A percentile compares a stretch with the other conserved stretches of the same genome.
Evolutionary conservation across 2,329 filamentous ascomycete genomes (phyloP).

Genomic region (Stemphylium beticola): DNA sequence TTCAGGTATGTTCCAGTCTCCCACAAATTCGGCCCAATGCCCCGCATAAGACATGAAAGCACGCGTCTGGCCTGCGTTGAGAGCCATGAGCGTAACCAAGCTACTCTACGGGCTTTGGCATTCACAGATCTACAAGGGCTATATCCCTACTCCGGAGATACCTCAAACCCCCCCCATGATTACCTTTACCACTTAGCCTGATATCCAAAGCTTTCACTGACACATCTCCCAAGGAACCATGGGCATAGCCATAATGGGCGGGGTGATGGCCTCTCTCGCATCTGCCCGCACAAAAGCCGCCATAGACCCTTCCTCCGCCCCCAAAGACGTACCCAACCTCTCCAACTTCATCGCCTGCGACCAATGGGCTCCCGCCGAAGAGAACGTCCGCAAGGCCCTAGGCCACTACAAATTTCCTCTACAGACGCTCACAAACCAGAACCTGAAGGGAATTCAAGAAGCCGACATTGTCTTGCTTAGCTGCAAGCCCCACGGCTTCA

Average conservation of each 20-base stretch:
- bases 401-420: slow-evolving; percentile 67
- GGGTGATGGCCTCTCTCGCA: slow-evolving; percentile 75
- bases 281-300: slow-evolving; percentile 42
- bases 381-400: slow-evolving; percentile 71
- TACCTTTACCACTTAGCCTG: too few relatives aligned
- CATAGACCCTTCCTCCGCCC: slow-evolving; percentile 50
- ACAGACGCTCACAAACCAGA: slow-evolving; percentile 73
- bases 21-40: not conserved
- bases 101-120: too few relatives aligned
- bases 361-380: slow-evolving; percentile 70
- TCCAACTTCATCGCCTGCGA: slow-evolving; percentile 83
- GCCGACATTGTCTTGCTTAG: slow-evolving; percentile 77
- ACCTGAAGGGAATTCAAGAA: slow-evolving; percentile 69
- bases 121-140: not conserved
- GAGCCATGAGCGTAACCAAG: not conserved
- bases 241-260: slow-evolving; percentile 82
- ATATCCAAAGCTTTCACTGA: not conserved
- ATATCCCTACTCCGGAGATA: not conserved
- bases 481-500: slow-evolving; percentile 80
- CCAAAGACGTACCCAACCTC: slow-evolving; percentile 56
- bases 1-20: slow-evolving; percentile 68
- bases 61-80: not conserved
- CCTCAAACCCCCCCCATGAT: not conserved
- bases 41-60: slow-evolving; percentile 5
- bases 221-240: slow-evolving; percentile 69